phyloP scores from a whole-genome alignment of 257 asterid species.

The Nemophila menziesii region DNA sequence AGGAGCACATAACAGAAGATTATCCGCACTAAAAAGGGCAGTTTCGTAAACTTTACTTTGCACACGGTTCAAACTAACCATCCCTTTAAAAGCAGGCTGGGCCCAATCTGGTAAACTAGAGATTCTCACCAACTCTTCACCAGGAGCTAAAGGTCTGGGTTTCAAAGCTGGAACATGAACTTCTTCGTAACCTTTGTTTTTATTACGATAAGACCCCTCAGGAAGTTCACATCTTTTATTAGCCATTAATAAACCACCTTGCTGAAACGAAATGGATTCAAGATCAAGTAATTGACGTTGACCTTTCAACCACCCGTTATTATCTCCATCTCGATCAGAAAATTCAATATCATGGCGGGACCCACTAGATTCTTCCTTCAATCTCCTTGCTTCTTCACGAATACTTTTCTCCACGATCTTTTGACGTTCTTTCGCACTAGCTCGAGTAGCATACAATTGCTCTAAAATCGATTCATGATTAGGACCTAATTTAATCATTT shows the following conservation, averaged over 20 bases:
- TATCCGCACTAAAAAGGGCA: conserved; percentile 29
- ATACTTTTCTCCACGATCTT: conserved; percentile 18
- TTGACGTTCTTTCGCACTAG: conserved; percentile 32
- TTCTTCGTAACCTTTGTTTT: conserved; percentile 30
- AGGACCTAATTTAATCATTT: conserved; percentile 26
- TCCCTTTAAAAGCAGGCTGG: conserved; percentile 30
- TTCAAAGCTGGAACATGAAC: conserved; percentile 31
- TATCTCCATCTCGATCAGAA: conserved; percentile 24
- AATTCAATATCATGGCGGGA: conserved; percentile 11
- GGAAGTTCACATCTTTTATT: conserved; percentile 32
- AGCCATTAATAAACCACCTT: conserved; percentile 23
- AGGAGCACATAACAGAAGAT: conserved; percentile 33
- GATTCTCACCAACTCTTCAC: conserved; percentile 23
- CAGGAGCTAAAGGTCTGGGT: conserved; percentile 20
- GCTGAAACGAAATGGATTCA: conserved; percentile 24
- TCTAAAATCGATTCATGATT: conserved; percentile 27
- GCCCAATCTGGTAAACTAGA: conserved; percentile 37
- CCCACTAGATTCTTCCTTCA: conserved; percentile 27
- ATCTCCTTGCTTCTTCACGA: conserved; percentile 29
- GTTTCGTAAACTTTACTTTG: conserved; percentile 35
- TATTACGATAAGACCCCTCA: conserved; percentile 18
- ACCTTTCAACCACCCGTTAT: conserved; percentile 25
- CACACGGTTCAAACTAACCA: conserved; percentile 28
- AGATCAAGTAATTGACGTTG: conserved; percentile 35
- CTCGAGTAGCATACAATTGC: conserved; percentile 37